Percentiles rank a stretch among this genome's conserved stretches.
phyloP scores from a whole-genome alignment of 2,329 filamentous ascomycete species.

The Penicillium brasilianum region DNA sequence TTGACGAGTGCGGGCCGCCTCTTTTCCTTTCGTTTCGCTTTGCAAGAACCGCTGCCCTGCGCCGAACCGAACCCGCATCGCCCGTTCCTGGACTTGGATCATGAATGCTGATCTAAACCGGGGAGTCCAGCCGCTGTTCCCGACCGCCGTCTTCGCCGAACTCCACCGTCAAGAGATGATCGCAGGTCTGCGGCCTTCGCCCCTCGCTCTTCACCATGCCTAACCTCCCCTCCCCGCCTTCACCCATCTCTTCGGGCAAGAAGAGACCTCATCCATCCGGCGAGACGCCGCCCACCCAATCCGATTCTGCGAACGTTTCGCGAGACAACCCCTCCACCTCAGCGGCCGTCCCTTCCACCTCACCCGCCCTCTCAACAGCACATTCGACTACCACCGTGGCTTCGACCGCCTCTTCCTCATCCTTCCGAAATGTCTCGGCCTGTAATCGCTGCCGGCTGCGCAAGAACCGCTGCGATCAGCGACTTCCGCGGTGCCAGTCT shows the following conservation, averaged over 20 bases:
- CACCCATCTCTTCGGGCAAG: constrained; percentile 41
- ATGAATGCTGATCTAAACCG: constrained; percentile 38
- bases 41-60: constrained; percentile 14
- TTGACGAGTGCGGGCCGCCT: constrained; percentile 23
- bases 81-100: constrained; percentile 26
- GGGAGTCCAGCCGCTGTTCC: constrained; percentile 26
- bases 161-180: constrained; percentile 39
- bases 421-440: constrained; percentile 86
- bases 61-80: constrained; percentile 7
- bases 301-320: constrained; percentile 28
- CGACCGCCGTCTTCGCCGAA: constrained; percentile 31
- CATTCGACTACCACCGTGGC: constrained; percentile 33
- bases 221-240: constrained; percentile 38
- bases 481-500: constrained; percentile 84
- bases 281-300: constrained; percentile 33
- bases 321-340: constrained; percentile 24
- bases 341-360: constrained; percentile 24
- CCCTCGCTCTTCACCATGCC: constrained; percentile 40
- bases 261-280: constrained; percentile 44
- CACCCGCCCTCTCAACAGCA: constrained; percentile 30
- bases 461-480: constrained; percentile 95
- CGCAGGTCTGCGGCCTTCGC: constrained; percentile 32
- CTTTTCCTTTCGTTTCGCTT: constrained; percentile 19
- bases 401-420: constrained; percentile 42
- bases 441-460: constrained; percentile 90